These are phyloP conservation scores for Crinitomyces ghanaensis DNA, from an alignment of 805 yeast genomes.

Conservation along the genomic window DNA sequence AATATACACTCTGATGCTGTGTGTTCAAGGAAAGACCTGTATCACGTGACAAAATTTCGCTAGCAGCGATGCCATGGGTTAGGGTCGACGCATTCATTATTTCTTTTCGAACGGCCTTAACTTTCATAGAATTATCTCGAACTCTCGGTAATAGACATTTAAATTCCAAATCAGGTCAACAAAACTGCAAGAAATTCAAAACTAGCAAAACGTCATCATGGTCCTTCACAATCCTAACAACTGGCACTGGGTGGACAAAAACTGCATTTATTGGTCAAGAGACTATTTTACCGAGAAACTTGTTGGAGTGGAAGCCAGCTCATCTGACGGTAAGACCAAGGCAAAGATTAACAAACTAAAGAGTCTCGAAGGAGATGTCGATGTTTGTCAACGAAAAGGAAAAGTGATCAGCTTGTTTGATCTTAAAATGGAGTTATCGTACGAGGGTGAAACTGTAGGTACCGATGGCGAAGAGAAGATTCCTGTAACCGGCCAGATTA, in stretches of 20 bases:
- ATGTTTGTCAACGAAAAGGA: constrained; percentile 94
- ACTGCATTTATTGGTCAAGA: constrained; percentile 86
- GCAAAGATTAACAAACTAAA: constrained; percentile 37
- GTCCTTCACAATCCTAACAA: constrained; percentile 94
- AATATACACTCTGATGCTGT: too few species aligned
- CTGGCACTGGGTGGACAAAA: constrained; percentile 99
- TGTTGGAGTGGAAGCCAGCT: constrained; percentile 35
- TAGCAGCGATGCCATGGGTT: too few species aligned
- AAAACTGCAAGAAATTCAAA: too few species aligned
- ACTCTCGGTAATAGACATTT: not conserved
- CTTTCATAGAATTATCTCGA: constrained; percentile 5
- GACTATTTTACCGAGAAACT: constrained; percentile 58
- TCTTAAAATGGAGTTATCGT: constrained; percentile 51
- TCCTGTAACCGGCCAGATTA: constrained; percentile 56
- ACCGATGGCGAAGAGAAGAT: constrained; percentile 26
- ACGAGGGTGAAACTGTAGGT: constrained; percentile 33
- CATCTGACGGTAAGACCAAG: constrained; percentile 20
- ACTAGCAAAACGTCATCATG: constrained; percentile 50
- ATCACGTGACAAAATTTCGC: too few species aligned
- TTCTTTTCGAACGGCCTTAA: too few species aligned
- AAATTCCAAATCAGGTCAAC: not conserved
- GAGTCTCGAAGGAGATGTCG: constrained; percentile 86
- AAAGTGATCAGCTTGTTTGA: constrained; percentile 89
- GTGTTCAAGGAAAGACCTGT: too few species aligned
- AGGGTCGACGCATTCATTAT: too few species aligned